Conservation (phyloP, 2,329 filamentous ascomycete genomes). For the Fusarium torulosum region DNA sequence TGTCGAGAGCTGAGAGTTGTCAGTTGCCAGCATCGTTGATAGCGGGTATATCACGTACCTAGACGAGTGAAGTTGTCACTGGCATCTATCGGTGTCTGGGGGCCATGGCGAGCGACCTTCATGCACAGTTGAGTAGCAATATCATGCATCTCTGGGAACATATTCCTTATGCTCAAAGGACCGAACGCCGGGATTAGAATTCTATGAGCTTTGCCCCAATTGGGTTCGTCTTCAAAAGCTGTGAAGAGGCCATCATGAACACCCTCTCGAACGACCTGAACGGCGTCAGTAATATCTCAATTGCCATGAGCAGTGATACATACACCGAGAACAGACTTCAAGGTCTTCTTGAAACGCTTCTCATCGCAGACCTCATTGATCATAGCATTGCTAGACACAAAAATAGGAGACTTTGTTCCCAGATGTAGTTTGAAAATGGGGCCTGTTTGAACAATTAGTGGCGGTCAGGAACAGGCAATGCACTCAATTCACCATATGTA, state of each 20-base stretch:
- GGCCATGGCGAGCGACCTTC: conserved; percentile 76
- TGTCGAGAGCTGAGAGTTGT: conserved; percentile 68
- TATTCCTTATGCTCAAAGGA: conserved; percentile 73
- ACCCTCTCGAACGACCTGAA: conserved; percentile 67
- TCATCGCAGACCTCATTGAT: conserved; percentile 75
- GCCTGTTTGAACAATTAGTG: conserved; percentile 26
- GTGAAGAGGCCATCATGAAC: conserved; percentile 77
- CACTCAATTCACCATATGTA: conserved; percentile 68
- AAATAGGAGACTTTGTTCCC: conserved; percentile 49
- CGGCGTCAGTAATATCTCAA: conserved; percentile 6
- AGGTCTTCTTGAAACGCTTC: conserved; percentile 71
- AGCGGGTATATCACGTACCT: not conserved
- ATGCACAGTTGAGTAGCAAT: conserved; percentile 74
- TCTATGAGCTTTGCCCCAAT: conserved; percentile 76
- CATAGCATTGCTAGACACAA: conserved; percentile 66
- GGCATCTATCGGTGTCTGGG: conserved; percentile 67
- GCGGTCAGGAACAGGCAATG: not conserved
- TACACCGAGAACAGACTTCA: conserved; percentile 62
- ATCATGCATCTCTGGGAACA: conserved; percentile 79
- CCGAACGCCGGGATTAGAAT: conserved; percentile 77
- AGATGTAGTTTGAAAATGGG: conserved; percentile 43
- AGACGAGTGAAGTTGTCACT: conserved; percentile 79
- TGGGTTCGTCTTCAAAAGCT: conserved; percentile 63
- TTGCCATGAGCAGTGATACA: conserved; percentile 8
- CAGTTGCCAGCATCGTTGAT: not conserved